Evolutionary conservation across 75 land plant genomes (phyloP).

Genomic region (Cunninghamia lanceolata): DNA sequence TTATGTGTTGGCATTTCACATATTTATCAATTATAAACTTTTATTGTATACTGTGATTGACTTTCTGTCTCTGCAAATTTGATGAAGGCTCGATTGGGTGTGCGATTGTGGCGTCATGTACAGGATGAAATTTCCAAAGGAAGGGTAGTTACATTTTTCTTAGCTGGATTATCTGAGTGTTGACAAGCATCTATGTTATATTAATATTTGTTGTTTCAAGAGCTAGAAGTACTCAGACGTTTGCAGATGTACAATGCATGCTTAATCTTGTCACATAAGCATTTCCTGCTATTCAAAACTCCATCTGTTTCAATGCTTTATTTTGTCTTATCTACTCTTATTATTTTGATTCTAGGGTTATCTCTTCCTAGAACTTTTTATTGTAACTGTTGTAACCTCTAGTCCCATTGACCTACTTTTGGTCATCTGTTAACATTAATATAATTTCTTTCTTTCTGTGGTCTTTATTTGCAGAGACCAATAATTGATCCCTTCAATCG

Average conservation of each 20-base stretch:
- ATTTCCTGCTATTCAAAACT: constrained; percentile 9
- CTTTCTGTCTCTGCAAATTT: neutral
- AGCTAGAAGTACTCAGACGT: neutral
- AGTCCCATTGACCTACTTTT: no score
- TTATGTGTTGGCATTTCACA: neutral
- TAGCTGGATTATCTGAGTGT: neutral
- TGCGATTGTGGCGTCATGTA: constrained; percentile 52
- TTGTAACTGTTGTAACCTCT: no score
- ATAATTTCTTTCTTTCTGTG: neutral
- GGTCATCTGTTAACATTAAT: no score
- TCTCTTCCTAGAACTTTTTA: no score
- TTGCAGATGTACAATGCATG: neutral
- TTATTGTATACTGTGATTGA: neutral
- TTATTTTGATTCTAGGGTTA: no score
- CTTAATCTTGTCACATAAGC: neutral
- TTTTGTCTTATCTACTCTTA: no score
- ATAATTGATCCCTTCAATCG: constrained; percentile 73
- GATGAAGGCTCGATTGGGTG: constrained; percentile 58
- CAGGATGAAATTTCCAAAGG: constrained; percentile 53
- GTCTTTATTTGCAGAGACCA: constrained; percentile 39
- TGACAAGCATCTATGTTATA: neutral
- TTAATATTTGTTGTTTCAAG: neutral
- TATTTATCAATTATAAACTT: neutral
- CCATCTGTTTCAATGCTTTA: no score
- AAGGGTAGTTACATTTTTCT: constrained; percentile 30